phyloP scores from a whole-genome alignment of 345 rosid genomes.

The Erucastrum elatum region DNA sequence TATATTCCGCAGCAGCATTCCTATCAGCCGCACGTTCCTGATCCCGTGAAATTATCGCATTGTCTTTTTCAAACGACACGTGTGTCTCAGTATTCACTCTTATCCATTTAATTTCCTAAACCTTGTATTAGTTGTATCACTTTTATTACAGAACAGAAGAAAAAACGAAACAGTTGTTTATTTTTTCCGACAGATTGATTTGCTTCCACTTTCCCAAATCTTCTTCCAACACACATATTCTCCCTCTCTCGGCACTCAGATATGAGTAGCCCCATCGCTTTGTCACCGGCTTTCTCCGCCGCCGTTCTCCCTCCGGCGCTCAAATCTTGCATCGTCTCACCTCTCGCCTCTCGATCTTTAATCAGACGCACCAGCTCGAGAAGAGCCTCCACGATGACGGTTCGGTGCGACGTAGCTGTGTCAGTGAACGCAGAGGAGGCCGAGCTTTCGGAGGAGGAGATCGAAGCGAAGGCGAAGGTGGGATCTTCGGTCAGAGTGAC shows the following conservation, averaged over 20 bases:
- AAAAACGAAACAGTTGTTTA: not conserved
- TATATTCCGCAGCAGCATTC: not conserved
- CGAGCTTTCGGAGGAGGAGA: conserved; percentile 33
- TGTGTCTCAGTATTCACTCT: conserved; percentile 18
- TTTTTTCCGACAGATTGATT: not conserved
- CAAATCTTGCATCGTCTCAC: conserved; percentile 23
- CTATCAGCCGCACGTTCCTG: conserved; percentile 35
- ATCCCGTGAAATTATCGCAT: conserved; percentile 7
- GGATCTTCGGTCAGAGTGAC: conserved; percentile 75
- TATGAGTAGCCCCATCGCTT: not conserved
- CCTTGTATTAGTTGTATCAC: not conserved
- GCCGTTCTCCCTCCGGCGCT: not conserved
- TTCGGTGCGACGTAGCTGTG: conserved; percentile 47
- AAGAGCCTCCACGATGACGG: not conserved
- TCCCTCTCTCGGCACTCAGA: not conserved
- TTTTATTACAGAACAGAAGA: not conserved
- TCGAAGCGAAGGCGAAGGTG: conserved; percentile 39
- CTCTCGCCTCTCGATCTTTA: conserved; percentile 20
- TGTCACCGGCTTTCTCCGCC: not conserved
- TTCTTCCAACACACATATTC: not conserved
- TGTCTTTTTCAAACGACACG: not conserved
- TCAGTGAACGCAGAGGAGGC: conserved; percentile 24
- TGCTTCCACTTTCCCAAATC: not conserved
- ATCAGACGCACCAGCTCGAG: conserved; percentile 14
- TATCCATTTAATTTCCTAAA: conserved; percentile 16